Base-by-base conservation (phyloP, 441 rosid genomes). In the Hura crepitans region DNA sequence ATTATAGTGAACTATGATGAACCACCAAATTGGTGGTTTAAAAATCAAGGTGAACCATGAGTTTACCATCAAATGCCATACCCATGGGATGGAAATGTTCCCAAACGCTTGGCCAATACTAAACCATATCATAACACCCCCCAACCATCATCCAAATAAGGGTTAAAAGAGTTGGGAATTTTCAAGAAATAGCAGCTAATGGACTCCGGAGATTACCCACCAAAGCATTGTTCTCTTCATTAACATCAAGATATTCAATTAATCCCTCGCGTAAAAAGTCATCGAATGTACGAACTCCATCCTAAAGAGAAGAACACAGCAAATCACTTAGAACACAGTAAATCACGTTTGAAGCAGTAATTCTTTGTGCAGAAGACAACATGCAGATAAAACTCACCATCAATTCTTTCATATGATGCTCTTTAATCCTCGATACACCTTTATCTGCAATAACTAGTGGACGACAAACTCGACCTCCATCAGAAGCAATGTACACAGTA, bases 381-480 rank as follows among this genome's bases (percentile, higher is more conserved):
- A 70, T 58, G 81, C 68, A 71, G n/a, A 73, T 61, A 28, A 77
- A 71, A 77, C 81, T 74, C 77, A 95, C 99, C 90, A 69, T 64
- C 81, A 95, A 77, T 79, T 91, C 98, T 82, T 87, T 86, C 96
- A 95, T 95, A 83, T 95, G 98, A 77, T 92, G 86, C 47, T 82
- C 87, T 78, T 92, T 95, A 70, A 95, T 84, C 81, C 98, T 88
- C 75, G 99, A 89, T 75, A 86, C 75, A 66, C 99, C 99, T 78
- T 86, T 87, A 84, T 95, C 96, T 49, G 96, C 98, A 75, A 95
- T 88, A 78, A 95, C 99, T 65, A 95, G 91, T n/a, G 99, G 98
- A 78, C 97, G 96, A 82, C 98, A 92, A 76, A 95, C 99, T 72
- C 99, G 90, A 70, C 99, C 99, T 72, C 96, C 97, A 86, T 95